Conservation (phyloP, 345 rosid genomes). For the Acer saccharum region DNA sequence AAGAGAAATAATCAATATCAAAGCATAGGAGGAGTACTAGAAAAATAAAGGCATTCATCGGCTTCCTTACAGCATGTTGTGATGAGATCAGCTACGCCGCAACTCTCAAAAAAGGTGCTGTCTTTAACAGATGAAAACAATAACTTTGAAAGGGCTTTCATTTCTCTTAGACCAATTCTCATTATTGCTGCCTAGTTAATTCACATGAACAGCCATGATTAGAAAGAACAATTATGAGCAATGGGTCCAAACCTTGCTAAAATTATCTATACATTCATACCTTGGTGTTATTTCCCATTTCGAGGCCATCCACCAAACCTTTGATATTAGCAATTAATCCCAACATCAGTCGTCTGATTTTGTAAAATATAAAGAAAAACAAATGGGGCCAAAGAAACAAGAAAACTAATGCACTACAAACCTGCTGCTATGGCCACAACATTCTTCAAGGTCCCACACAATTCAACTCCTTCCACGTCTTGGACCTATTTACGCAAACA, state of each 20-base stretch:
- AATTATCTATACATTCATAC: constrained; percentile 32
- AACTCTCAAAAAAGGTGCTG: constrained; percentile 92
- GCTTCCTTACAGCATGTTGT: constrained; percentile 85
- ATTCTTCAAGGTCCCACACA: constrained; percentile 96
- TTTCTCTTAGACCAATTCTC: constrained; percentile 96
- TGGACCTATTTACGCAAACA: constrained; percentile 51
- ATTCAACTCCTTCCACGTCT: constrained; percentile 95
- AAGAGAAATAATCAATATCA: constrained; percentile 18
- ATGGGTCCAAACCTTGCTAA: not conserved
- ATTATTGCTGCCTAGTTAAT: constrained; percentile 81
- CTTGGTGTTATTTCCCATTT: constrained; percentile 97
- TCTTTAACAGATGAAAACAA: constrained; percentile 83
- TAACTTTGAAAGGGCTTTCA: constrained; percentile 84
- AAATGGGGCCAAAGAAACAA: not conserved
- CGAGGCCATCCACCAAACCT: constrained; percentile 95
- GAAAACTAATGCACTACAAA: constrained; percentile 19
- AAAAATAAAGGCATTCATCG: constrained; percentile 7
- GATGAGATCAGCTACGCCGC: constrained; percentile 93
- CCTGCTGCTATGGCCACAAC: constrained; percentile 96
- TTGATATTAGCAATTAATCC: constrained; percentile 22
- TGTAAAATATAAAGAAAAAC: not conserved
- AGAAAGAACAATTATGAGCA: not conserved
- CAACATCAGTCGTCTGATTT: not conserved
- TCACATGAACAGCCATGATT: constrained; percentile 11
- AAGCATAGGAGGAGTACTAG: not conserved